These are phyloP conservation scores for Monosporascus ibericus DNA, from an alignment of 2,329 filamentous ascomycete genomes.

Conservation along the genomic window DNA sequence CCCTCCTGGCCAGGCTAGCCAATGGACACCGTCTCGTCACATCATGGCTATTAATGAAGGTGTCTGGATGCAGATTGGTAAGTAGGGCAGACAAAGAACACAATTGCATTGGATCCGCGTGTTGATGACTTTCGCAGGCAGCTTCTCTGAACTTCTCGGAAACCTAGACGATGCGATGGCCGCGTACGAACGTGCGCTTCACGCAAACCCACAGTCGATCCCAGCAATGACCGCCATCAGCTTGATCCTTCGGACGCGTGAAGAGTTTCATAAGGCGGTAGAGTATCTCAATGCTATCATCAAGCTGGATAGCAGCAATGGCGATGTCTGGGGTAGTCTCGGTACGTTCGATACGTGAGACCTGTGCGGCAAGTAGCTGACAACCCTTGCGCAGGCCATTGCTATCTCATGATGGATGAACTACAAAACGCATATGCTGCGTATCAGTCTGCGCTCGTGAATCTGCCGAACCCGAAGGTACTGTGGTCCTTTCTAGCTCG, in stretches of 20 bases:
- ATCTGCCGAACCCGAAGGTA: slow-evolving; percentile 89
- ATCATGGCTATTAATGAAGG: slow-evolving; percentile 75
- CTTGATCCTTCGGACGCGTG: slow-evolving; percentile 81
- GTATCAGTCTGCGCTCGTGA: slow-evolving; percentile 91
- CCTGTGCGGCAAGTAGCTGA: slow-evolving; percentile 10
- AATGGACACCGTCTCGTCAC: slow-evolving; percentile 65
- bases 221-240: slow-evolving; percentile 92
- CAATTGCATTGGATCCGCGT: slow-evolving; percentile 1
- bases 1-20: slow-evolving; percentile 48
- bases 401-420: slow-evolving; percentile 98
- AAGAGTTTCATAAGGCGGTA: slow-evolving; percentile 89
- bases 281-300: slow-evolving; percentile 89
- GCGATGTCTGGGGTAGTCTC: slow-evolving; percentile 93
- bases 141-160: slow-evolving; percentile 79
- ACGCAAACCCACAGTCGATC: slow-evolving; percentile 82
- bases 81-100: slow-evolving; percentile 22
- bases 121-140: slow-evolving; percentile 50
- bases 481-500: slow-evolving; percentile 19
- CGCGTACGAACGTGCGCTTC: slow-evolving; percentile 84
- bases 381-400: slow-evolving; percentile 62
- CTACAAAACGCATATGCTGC: slow-evolving; percentile 94
- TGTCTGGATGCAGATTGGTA: slow-evolving; percentile 92
- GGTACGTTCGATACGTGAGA: slow-evolving; percentile 47
- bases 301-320: slow-evolving; percentile 82
- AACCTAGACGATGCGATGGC: slow-evolving; percentile 83